Base-by-base conservation (phyloP, 179 eudicot genomes). In the Silene noctiflora region DNA sequence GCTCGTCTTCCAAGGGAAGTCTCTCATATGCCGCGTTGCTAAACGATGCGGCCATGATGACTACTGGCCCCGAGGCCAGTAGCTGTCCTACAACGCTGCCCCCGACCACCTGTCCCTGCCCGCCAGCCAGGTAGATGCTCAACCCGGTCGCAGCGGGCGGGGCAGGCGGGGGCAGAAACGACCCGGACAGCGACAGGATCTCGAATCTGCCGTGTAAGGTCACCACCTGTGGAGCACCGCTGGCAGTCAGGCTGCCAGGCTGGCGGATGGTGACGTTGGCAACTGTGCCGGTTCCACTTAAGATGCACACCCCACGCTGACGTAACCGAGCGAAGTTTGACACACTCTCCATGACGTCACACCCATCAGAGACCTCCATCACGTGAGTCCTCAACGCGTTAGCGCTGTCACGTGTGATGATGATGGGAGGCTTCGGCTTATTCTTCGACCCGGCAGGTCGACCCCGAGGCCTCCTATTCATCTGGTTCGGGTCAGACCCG, bases 21-120 rank as follows among this genome's bases (percentile, higher is more conserved):
- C 86, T 66, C 42, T 83, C 86, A 42, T 83, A 83, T 6, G 86
- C 86, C 22, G 86, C 86, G 74, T 83, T 83, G 5, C 86, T 78
- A 46, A 83, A 83, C 10, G 86, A 83, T 7, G 86, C 86, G 2
- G 86, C 84, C 86, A 83, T 83, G 3, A 83, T 80, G 4, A 83
- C 80, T 4, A 83, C 86, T 0, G 86, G 84, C 4, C 86, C 86
- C 0, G 84, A 71, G 0, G 86, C 86, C 4, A 78, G 27, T 0
- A 83, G 67, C 63, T 73, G 76, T 25, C 86, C 86, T 0, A 83
- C 86, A 5, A 83, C 84, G 29, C 81, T 72, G 3, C 86, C 86
- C 21, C 86, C 86, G 3, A 83, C 84, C 7, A 83, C 86, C 80
- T 83, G 86, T 17, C 86, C 86, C 42, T 83, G 86, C 69, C 86